Evolutionary conservation across 2,329 filamentous ascomycete species (phyloP).

Genomic region (Hirsutella thompsonii): DNA sequence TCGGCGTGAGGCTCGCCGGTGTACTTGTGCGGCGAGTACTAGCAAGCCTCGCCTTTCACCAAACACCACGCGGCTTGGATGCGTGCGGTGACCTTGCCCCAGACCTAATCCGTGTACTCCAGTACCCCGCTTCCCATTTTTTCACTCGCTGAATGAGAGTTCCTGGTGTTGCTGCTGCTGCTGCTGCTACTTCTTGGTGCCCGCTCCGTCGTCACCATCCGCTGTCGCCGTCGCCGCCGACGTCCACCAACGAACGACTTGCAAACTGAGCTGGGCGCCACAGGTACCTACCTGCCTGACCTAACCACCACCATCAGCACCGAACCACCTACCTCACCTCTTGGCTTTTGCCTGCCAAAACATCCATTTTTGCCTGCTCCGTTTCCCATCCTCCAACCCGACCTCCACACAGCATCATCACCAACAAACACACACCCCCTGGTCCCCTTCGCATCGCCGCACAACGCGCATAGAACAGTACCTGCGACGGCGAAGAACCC

Average conservation of each 20-base stretch:
- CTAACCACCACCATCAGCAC: too few species aligned
- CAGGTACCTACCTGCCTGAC: too few species aligned
- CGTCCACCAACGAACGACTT: too few species aligned
- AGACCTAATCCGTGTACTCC: background rate
- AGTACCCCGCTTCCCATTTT: conserved; percentile 3
- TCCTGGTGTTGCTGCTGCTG: background rate
- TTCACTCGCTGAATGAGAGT: background rate
- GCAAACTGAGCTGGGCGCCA: too few species aligned
- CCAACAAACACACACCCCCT: too few species aligned
- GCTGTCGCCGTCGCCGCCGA: background rate
- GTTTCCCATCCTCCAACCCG: background rate
- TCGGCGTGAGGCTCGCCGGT: too few species aligned
- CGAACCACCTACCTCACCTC: background rate
- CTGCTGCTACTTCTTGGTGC: background rate
- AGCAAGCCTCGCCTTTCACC: background rate
- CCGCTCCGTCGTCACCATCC: background rate
- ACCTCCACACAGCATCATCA: background rate
- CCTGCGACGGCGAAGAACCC: too few species aligned
- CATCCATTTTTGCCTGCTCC: background rate
- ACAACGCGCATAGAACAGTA: too few species aligned
- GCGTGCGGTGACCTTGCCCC: background rate
- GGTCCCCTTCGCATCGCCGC: too few species aligned
- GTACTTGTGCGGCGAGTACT: too few species aligned
- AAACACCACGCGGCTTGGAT: background rate
- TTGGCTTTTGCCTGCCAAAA: background rate